Percentiles rank a stretch among this genome's conserved stretches.
Conservation (phyloP, 129 eudicot genomes). For the Chrysanthemum makinoi region DNA sequence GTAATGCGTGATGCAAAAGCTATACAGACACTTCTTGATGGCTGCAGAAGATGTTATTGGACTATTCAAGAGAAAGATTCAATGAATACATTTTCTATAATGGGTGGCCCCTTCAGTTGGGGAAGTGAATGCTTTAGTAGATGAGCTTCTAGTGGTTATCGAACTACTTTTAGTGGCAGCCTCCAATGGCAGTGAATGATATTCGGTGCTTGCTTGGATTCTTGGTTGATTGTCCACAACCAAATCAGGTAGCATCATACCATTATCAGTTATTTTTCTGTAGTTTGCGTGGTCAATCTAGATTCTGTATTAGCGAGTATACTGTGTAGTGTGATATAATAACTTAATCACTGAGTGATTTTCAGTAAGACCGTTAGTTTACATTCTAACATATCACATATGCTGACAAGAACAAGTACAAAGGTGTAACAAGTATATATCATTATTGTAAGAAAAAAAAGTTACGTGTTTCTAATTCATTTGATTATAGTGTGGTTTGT, state of each 20-base stretch:
- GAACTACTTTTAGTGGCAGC: constrained; percentile 82
- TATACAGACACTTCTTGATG: constrained; percentile 90
- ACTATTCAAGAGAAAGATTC: constrained; percentile 75
- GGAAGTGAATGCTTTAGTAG: constrained; percentile 88
- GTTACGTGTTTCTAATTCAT: no score
- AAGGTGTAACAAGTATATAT: no score
- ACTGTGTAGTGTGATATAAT: no score
- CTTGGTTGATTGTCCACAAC: constrained; percentile 94
- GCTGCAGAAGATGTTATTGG: constrained; percentile 92
- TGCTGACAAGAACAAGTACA: no score
- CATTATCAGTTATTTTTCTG: background rate
- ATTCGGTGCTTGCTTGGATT: constrained; percentile 81
- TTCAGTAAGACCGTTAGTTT: no score
- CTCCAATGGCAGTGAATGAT: constrained; percentile 75
- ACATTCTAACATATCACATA: no score
- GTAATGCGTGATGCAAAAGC: constrained; percentile 97
- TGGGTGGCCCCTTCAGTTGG: constrained; percentile 58
- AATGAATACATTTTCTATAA: constrained; percentile 57
- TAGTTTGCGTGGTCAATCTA: no score
- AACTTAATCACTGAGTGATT: no score
- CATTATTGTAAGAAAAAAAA: no score
- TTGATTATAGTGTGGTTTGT: no score
- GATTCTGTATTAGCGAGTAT: no score
- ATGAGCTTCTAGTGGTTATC: constrained; percentile 79
- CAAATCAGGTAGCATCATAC: constrained; percentile 66